Base-by-base conservation (phyloP, 352 stramenopile species). In the Phytophthora tubulina region DNA sequence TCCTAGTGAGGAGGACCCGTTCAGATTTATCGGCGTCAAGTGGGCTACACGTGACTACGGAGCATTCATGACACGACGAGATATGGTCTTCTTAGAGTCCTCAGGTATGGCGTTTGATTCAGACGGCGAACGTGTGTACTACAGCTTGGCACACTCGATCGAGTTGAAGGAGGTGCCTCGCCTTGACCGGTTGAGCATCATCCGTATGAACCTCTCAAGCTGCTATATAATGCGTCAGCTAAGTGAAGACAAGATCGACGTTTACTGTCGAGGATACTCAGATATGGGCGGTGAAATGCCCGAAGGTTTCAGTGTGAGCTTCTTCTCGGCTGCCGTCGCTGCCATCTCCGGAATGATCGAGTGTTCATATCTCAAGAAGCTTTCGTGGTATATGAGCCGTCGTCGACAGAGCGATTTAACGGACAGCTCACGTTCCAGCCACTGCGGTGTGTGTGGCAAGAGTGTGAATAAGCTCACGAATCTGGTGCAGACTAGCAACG, bases 331-430 rank as follows among this genome's bases (percentile, higher is more conserved):
- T 0, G 72, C 72, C 13, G 44, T 89, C 17, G 59, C 78, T 6
- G 66, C 73, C 14, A 53, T 72, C 21, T 53, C 78, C 5, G 77
- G 74, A 21, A 73, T 88, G 14, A 75, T 84, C 45, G 79, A 89
- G 50, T 89, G 76, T 63, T 74, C 77, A 2, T 75, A 89, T 50
- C 75, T 86, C 61, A 91, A 91, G 70, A 91, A 91, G 49, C 71
- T 91, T 11, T 76, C 67, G 51, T 89, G 80, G 81, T 70, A 86
- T 41, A 85, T 88, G 73, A 70, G 67, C 11, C 63, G 41, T 9
- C 73, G 48, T 13, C 65, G 60, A 21, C 61, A 73, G 8, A 63
- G 53, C 62, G 55, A 81, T 32, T 42, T 42, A 15, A 38, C 13
- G 0, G 42, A 13, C 0, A 13, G 11, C 6, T 38, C 44, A n/a